phyloP scores from a whole-genome alignment of 225 moss, liverwort and hornwort genomes.

The Marchantia paleacea region DNA sequence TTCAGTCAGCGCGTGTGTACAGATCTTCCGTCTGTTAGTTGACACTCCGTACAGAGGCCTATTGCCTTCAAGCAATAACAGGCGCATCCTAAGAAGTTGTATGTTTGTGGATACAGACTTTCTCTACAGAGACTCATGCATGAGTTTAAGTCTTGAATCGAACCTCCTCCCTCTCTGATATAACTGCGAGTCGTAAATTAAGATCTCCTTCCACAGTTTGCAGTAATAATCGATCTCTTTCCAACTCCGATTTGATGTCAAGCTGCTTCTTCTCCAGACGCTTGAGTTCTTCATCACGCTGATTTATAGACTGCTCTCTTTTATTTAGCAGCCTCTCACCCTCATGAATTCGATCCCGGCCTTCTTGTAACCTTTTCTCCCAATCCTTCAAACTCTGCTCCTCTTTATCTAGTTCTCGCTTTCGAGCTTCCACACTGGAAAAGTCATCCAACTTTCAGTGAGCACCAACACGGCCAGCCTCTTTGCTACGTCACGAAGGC shows the following conservation, averaged over 20 bases:
- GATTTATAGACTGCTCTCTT: conserved; percentile 64
- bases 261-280: conserved; percentile 51
- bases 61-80: neutral
- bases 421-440: conserved; percentile 74
- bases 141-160: neutral
- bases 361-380: conserved; percentile 84
- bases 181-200: conserved; percentile 44
- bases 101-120: neutral
- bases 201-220: conserved; percentile 64
- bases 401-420: conserved; percentile 74
- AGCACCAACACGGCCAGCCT: neutral
- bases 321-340: conserved; percentile 86
- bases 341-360: conserved; percentile 76
- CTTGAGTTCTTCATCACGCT: conserved; percentile 59
- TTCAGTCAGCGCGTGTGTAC: too few relatives aligned
- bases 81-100: too few relatives aligned
- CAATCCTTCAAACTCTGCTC: conserved; percentile 74
- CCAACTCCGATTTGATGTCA: conserved; percentile 64
- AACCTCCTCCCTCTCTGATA: conserved; percentile 75
- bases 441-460: neutral
- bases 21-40: neutral
- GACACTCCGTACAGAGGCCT: neutral
- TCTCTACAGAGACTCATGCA: neutral
- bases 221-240: conserved; percentile 60
- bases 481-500: neutral